A percentile compares a stretch with the other conserved stretches of the same genome.
Evolutionary conservation across 2,329 filamentous ascomycete genomes (phyloP).

Genomic region (Pyrenophora graminea): DNA sequence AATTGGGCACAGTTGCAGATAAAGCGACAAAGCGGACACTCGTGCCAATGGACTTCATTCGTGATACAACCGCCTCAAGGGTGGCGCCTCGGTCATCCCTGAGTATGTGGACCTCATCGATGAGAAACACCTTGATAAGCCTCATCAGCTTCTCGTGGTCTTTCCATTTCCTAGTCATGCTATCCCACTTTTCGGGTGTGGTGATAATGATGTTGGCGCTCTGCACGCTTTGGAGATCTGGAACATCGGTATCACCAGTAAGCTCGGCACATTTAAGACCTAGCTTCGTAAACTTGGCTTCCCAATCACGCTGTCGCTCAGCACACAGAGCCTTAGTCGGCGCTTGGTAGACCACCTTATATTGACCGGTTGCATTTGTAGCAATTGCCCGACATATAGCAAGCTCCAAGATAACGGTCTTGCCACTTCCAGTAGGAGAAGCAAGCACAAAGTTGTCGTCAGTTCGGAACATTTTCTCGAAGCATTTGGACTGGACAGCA

Average conservation of each 20-base stretch:
- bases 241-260: slow-evolving; percentile 76
- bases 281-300: slow-evolving; percentile 70
- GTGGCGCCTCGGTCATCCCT: slow-evolving; percentile 80
- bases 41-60: slow-evolving; percentile 80
- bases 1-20: slow-evolving; percentile 83
- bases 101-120: slow-evolving; percentile 86
- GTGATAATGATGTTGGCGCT: slow-evolving; percentile 81
- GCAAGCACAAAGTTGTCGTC: slow-evolving; percentile 79
- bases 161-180: slow-evolving; percentile 83
- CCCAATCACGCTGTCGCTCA: slow-evolving; percentile 78
- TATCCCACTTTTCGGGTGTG: slow-evolving; percentile 91
- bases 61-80: slow-evolving; percentile 80
- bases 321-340: slow-evolving; percentile 83
- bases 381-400: slow-evolving; percentile 75
- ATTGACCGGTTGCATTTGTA: slow-evolving; percentile 60
- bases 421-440: slow-evolving; percentile 83
- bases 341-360: slow-evolving; percentile 84
- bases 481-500: slow-evolving; percentile 80
- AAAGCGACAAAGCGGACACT: slow-evolving; percentile 79
- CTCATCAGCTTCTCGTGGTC: slow-evolving; percentile 76
- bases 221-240: slow-evolving; percentile 69
- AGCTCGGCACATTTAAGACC: slow-evolving; percentile 74
- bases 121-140: slow-evolving; percentile 77
- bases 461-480: slow-evolving; percentile 65
- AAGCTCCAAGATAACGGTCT: slow-evolving; percentile 80